Conservation (phyloP, 2,329 filamentous ascomycete genomes). For the Colletotrichum cuscutae region DNA sequence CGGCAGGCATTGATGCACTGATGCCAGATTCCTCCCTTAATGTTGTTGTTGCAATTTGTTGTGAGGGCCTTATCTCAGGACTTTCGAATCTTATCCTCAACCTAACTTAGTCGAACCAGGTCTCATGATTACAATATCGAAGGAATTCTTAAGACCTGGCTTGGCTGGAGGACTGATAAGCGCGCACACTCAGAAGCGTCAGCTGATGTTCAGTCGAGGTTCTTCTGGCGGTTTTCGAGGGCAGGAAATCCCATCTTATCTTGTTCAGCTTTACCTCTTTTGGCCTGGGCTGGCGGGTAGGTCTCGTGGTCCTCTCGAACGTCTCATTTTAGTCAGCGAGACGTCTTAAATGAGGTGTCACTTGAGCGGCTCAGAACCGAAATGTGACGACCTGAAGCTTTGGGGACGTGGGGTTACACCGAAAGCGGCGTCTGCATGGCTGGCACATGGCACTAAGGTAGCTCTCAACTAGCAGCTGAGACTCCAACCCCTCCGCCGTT, state of each 20-base stretch:
- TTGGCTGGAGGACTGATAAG: background rate
- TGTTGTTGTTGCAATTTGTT: background rate
- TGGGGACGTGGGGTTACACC: background rate
- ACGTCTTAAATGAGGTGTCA: background rate
- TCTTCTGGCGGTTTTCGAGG: background rate
- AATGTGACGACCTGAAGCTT: background rate
- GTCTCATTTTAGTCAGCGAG: conserved; percentile 1
- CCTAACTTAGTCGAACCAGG: background rate
- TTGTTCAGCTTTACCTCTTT: background rate
- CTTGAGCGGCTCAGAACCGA: background rate
- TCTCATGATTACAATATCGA: background rate
- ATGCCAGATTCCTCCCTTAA: too few relatives aligned
- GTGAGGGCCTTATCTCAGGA: rapidly evolving
- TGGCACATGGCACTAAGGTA: conserved; percentile 19
- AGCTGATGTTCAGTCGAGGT: background rate
- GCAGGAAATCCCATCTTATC: background rate
- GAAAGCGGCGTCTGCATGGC: conserved; percentile 24
- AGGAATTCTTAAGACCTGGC: background rate
- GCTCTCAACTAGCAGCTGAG: conserved; percentile 6
- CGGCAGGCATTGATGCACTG: too few relatives aligned
- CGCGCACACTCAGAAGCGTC: background rate
- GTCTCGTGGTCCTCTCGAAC: background rate
- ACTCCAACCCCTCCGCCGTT: background rate
- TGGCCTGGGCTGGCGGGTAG: background rate
- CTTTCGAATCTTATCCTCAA: background rate